Conservation (phyloP, 306 rosid species). For the Myrica gale region DNA sequence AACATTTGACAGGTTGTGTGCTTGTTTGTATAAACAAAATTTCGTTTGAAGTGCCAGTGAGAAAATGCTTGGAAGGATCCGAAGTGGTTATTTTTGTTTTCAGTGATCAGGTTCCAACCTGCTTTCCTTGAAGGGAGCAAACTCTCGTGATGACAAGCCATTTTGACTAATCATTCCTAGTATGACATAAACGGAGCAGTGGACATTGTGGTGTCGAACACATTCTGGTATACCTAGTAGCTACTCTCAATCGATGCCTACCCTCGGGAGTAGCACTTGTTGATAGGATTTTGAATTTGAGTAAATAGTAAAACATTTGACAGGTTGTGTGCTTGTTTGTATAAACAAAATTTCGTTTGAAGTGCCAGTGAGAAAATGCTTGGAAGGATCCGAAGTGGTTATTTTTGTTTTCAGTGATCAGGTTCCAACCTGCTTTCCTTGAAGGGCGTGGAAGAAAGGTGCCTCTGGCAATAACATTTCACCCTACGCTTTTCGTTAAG, state of each 20-base stretch:
- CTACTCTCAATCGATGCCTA: constrained; percentile 10
- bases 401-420: not conserved
- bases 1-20: not conserved
- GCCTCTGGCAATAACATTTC: not conserved
- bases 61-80: too few relatives aligned
- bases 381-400: too few relatives aligned
- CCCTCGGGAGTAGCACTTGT: not conserved
- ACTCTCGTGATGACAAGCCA: constrained; percentile 28
- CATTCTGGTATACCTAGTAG: constrained; percentile 13
- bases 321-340: not conserved
- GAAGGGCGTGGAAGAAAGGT: not conserved
- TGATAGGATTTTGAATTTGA: not conserved
- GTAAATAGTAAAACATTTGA: not conserved
- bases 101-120: not conserved
- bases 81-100: too few relatives aligned
- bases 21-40: not conserved
- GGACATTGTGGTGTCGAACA: constrained; percentile 16
- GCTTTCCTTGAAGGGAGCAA: constrained; percentile 13
- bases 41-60: not conserved
- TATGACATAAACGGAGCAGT: constrained; percentile 25
- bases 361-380: not conserved
- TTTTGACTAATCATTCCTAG: constrained; percentile 32
- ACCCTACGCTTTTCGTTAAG: not conserved
- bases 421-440: not conserved
- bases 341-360: not conserved